These are phyloP conservation scores for Bretschneidera sinensis DNA, from an alignment of 345 rosid species.

Conservation along the genomic window DNA sequence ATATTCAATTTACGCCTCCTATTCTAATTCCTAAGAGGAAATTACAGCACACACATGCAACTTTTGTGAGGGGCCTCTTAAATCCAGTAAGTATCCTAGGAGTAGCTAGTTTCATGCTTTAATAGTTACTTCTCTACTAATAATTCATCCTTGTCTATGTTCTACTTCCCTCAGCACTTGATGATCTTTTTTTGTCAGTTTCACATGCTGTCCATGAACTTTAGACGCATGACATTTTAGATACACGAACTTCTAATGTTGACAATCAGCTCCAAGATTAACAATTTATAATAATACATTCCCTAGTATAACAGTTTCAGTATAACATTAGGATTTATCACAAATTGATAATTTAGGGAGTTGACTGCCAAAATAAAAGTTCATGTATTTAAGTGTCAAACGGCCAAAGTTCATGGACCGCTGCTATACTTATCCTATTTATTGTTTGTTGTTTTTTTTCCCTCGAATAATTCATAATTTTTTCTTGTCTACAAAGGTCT, in stretches of 20 bases:
- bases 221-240: too few relatives aligned
- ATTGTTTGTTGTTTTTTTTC: not conserved
- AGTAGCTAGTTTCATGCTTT: constrained; percentile 4
- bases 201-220: too few relatives aligned
- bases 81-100: constrained; percentile 59
- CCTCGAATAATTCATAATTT: constrained; percentile 17
- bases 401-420: too few relatives aligned
- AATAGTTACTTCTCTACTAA: not conserved
- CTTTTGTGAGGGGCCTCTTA: constrained; percentile 81
- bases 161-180: not conserved
- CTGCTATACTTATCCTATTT: not conserved
- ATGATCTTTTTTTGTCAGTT: constrained; percentile 3
- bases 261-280: too few relatives aligned
- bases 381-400: too few relatives aligned
- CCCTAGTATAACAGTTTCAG: too few relatives aligned
- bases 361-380: too few relatives aligned
- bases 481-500: constrained; percentile 43
- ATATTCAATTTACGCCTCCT: constrained; percentile 59
- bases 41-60: constrained; percentile 88
- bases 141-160: not conserved
- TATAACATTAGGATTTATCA: too few relatives aligned
- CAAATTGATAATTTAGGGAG: too few relatives aligned
- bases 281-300: too few relatives aligned
- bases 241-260: too few relatives aligned
- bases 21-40: constrained; percentile 68